Conservation (phyloP, 1,139 yeast genomes). For the Candida pseudoviswanathii region DNA sequence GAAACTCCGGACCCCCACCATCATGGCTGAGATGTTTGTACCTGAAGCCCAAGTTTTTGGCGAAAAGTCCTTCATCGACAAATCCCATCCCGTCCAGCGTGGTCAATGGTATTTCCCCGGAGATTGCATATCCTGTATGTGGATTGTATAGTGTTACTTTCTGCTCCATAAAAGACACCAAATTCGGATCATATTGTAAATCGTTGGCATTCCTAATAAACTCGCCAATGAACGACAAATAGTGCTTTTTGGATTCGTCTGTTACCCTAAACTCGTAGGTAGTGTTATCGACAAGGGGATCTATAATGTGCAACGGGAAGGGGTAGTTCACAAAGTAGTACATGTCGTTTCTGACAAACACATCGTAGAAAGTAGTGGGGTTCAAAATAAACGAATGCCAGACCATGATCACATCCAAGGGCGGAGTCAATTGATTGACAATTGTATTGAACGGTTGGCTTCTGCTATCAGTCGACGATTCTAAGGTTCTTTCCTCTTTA, state of each 20-base stretch:
- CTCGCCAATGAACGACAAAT: not conserved
- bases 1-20: not conserved
- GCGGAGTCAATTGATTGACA: constrained; percentile 21
- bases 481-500: not conserved
- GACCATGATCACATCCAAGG: constrained; percentile 39
- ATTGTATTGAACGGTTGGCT: not conserved
- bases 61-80: constrained; percentile 20
- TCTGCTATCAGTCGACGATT: not conserved
- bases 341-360: constrained; percentile 26
- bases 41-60: not conserved
- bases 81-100: constrained; percentile 21
- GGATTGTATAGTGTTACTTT: constrained; percentile 20
- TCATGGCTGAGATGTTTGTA: not conserved
- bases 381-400: constrained; percentile 34
- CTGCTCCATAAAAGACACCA: not conserved
- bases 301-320: constrained; percentile 27
- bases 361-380: constrained; percentile 28
- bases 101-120: constrained; percentile 18
- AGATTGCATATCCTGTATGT: constrained; percentile 16
- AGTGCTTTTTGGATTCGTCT: not conserved
- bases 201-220: not conserved
- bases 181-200: constrained; percentile 2
- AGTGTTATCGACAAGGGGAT: constrained; percentile 22
- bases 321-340: constrained; percentile 24
- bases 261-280: constrained; percentile 23